phyloP scores from a whole-genome alignment of 2,329 filamentous ascomycete genomes.

The Parasarocladium wereldwijsianum region DNA sequence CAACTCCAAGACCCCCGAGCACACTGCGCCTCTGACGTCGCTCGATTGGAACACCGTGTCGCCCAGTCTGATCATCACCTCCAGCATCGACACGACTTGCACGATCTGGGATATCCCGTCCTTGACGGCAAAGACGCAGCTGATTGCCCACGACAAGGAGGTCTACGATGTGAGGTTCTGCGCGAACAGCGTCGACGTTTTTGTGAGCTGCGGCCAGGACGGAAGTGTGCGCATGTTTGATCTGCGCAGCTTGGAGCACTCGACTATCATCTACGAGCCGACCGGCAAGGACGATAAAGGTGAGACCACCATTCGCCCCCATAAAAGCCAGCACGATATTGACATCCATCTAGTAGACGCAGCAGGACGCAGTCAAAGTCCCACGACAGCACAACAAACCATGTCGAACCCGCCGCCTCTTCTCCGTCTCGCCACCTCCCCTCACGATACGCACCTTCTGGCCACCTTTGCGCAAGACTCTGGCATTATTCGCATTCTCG shows the following conservation, averaged over 20 bases:
- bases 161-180: constrained; percentile 98
- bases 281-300: constrained; percentile 70
- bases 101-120: constrained; percentile 99
- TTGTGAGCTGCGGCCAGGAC: constrained; percentile 94
- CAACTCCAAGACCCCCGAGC: constrained; percentile 96
- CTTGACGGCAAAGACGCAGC: constrained; percentile 89
- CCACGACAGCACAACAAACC: constrained; percentile 62
- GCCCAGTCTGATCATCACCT: constrained; percentile 94
- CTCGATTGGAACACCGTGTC: constrained; percentile 97
- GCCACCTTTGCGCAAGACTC: constrained; percentile 96
- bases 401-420: constrained; percentile 65
- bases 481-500: constrained; percentile 81
- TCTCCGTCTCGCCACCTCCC: constrained; percentile 73
- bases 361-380: constrained; percentile 48
- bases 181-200: constrained; percentile 95
- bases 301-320: constrained; percentile 20
- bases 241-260: constrained; percentile 87
- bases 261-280: constrained; percentile 97
- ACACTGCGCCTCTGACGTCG: constrained; percentile 90
- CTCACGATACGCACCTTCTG: constrained; percentile 86
- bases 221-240: constrained; percentile 99
- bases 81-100: constrained; percentile 96
- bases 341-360: constrained; percentile 1
- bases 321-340: background rate
- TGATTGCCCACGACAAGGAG: constrained; percentile 98